phyloP scores from a whole-genome alignment of 352 stramenopile species.

The Thraustochytrium striatum region DNA sequence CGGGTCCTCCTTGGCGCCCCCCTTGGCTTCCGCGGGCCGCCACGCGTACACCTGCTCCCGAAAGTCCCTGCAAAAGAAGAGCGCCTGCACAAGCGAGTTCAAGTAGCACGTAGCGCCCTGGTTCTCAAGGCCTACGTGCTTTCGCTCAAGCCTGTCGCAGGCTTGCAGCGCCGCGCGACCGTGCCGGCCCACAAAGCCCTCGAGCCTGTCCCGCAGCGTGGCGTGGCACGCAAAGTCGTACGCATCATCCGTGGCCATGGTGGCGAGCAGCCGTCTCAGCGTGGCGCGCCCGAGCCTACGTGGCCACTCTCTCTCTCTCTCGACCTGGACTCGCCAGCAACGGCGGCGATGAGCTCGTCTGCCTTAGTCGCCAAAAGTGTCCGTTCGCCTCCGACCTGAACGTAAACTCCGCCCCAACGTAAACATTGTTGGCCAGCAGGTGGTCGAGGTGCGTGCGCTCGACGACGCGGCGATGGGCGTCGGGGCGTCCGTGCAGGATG shows the following conservation, averaged over 20 bases:
- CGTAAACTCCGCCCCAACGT: no score
- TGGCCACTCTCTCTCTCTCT: no score
- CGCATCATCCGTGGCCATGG: neutral
- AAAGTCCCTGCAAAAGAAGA: slow-evolving; percentile 51
- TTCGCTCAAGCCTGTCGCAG: slow-evolving; percentile 12
- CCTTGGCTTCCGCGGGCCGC: neutral
- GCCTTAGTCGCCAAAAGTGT: no score
- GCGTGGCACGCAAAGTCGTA: slow-evolving; percentile 16
- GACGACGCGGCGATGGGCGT: no score
- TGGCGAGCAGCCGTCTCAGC: no score
- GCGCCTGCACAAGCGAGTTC: slow-evolving; percentile 58
- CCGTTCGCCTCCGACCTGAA: no score
- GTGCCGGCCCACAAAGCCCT: neutral
- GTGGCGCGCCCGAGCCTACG: no score
- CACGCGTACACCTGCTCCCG: slow-evolving; percentile 28
- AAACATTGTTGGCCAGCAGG: no score
- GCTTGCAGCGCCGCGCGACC: neutral
- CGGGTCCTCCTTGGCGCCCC: neutral
- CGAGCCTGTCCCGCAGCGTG: neutral
- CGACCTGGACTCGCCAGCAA: no score
- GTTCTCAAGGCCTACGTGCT: slow-evolving; percentile 54
- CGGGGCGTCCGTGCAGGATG: no score
- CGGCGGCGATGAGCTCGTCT: no score
- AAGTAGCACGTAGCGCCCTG: slow-evolving; percentile 61
- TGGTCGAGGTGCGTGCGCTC: no score